These are phyloP conservation scores for Colletotrichum sp. DNA, from an alignment of 2,329 filamentous ascomycete genomes.

Conservation along the genomic window DNA sequence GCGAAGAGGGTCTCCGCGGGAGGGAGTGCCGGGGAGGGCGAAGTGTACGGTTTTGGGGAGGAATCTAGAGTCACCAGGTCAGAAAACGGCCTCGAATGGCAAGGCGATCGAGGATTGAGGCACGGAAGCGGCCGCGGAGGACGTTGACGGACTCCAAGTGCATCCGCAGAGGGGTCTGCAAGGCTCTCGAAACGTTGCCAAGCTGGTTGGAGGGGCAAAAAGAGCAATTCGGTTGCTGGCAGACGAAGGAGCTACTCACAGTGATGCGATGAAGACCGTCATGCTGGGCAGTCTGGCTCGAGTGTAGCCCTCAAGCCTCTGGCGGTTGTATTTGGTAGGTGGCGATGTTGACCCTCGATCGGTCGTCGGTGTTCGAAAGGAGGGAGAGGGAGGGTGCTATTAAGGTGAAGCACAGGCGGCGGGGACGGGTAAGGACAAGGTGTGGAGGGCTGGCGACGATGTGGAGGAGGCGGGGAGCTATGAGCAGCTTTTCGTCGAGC, in stretches of 20 bases:
- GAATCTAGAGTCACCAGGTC: constrained; percentile 62
- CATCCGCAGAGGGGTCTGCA: background rate
- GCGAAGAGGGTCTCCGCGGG: constrained; percentile 35
- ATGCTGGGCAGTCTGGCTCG: constrained; percentile 37
- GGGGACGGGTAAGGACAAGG: background rate
- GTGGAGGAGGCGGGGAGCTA: background rate
- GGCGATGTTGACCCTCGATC: background rate
- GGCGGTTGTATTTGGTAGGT: background rate
- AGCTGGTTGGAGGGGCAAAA: background rate
- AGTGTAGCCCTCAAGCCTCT: background rate
- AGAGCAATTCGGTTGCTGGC: background rate
- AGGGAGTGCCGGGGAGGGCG: constrained; percentile 64
- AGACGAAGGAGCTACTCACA: constrained; percentile 38
- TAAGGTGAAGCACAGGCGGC: background rate
- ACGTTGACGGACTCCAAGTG: background rate
- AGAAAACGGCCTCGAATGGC: background rate
- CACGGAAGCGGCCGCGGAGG: background rate
- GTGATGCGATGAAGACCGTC: constrained; percentile 57
- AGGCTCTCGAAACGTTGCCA: background rate
- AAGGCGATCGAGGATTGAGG: background rate
- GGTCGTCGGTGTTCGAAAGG: background rate
- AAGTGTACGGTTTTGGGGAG: constrained; percentile 94
- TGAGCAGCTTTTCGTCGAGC: background rate
- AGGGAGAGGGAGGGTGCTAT: background rate
- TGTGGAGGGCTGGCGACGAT: background rate